phyloP scores from a whole-genome alignment of 1,139 yeast species.

The Groenewaldozyma sp. region DNA sequence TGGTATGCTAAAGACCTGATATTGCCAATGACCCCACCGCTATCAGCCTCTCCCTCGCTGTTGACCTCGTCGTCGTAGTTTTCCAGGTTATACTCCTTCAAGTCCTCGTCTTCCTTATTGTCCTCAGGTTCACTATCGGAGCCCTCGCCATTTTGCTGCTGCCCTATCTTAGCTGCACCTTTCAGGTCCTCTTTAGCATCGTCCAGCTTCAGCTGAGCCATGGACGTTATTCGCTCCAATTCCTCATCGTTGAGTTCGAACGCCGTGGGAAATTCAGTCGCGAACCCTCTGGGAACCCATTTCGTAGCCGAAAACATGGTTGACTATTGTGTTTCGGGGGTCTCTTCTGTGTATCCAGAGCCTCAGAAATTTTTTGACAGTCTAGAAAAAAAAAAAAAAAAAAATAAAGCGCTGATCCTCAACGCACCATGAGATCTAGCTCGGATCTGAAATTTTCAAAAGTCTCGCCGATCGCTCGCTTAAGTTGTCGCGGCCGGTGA shows the following conservation, averaged over 20 bases:
- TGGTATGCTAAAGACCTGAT: slow-evolving; percentile 42
- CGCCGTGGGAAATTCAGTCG: slow-evolving; percentile 85
- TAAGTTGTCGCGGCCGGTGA: too few species aligned
- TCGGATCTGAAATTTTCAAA: too few species aligned
- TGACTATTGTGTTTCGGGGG: too few species aligned
- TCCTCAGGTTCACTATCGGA: slow-evolving; percentile 24
- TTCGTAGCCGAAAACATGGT: slow-evolving; percentile 81
- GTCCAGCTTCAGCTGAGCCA: slow-evolving; percentile 73
- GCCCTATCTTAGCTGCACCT: slow-evolving; percentile 24
- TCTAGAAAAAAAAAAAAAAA: slow-evolving; percentile 10
- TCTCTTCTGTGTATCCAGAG: too few species aligned
- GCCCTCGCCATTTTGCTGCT: slow-evolving; percentile 16
- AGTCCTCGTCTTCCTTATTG: slow-evolving; percentile 45
- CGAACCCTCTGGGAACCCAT: slow-evolving; percentile 96
- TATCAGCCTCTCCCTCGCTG: slow-evolving; percentile 56
- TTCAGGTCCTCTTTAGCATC: slow-evolving; percentile 61
- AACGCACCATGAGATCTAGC: too few species aligned
- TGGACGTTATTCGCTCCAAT: slow-evolving; percentile 77
- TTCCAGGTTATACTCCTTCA: slow-evolving; percentile 81
- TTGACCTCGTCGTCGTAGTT: slow-evolving; percentile 64
- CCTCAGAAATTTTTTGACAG: too few species aligned
- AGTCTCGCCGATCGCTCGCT: too few species aligned
- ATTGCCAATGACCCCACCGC: slow-evolving; percentile 34
- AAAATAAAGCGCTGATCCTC: too few species aligned
- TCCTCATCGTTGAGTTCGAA: slow-evolving; percentile 87